Evolutionary conservation across 169 alveolate species (phyloP).

Genomic region (Hammondia hammondi): DNA sequence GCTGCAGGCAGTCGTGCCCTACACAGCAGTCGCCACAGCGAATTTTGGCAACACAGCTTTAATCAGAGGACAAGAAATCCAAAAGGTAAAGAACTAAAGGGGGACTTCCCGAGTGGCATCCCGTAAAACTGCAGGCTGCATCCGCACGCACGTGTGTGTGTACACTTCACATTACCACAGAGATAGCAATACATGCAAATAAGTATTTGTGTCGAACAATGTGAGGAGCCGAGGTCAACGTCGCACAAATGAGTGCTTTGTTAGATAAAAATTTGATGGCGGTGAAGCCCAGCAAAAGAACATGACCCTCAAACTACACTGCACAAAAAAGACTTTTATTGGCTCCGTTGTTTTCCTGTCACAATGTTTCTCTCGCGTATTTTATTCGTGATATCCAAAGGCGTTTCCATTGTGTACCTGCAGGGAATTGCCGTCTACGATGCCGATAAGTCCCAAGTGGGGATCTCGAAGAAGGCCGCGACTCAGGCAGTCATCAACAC

Average conservation of each 20-base stretch:
- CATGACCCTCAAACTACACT: too few species aligned
- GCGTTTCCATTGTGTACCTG: not conserved
- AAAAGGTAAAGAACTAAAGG: not conserved
- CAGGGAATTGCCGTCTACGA: slow-evolving; percentile 65
- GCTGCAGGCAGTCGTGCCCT: slow-evolving; percentile 65
- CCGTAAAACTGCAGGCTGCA: not conserved
- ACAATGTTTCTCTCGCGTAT: too few species aligned
- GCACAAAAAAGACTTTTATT: too few species aligned
- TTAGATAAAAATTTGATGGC: too few species aligned
- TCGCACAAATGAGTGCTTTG: too few species aligned
- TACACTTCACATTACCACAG: not conserved
- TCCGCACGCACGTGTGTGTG: not conserved
- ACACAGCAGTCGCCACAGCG: slow-evolving; percentile 60
- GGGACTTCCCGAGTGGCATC: not conserved
- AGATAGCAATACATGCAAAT: not conserved
- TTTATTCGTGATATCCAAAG: too few species aligned
- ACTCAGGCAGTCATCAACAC: slow-evolving; percentile 55
- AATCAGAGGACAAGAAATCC: slow-evolving; percentile 53
- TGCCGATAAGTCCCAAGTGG: slow-evolving; percentile 11
- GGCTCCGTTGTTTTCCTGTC: too few species aligned
- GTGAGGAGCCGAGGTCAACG: too few species aligned
- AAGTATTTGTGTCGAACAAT: not conserved
- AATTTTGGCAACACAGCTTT: slow-evolving; percentile 40
- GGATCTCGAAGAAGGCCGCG: slow-evolving; percentile 53
- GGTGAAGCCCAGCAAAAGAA: too few species aligned